A percentile compares a stretch with the other conserved stretches of the same genome.
phyloP scores from a whole-genome alignment of 2,329 filamentous ascomycete species.

The Septoria linicola region DNA sequence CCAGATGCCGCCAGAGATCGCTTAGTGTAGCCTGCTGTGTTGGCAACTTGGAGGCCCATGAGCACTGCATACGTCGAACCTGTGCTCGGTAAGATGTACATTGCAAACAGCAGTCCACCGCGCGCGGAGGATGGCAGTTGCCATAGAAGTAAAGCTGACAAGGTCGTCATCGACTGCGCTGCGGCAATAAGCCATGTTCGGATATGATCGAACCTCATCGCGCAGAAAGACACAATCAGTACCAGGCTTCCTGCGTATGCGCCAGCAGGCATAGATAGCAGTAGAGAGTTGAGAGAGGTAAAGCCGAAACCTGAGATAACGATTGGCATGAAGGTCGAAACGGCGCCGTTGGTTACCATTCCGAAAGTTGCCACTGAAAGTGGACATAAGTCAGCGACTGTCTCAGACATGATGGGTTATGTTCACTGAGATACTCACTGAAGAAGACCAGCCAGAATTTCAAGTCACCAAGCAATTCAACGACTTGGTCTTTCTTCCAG shows the following conservation, averaged over 20 bases:
- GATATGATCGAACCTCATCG: constrained; percentile 16
- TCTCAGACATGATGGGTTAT: too few relatives aligned
- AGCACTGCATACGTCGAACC: constrained; percentile 14
- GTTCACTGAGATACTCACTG: too few relatives aligned
- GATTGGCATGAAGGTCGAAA: constrained; percentile 38
- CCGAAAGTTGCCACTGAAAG: constrained; percentile 52
- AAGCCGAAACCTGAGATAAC: constrained; percentile 39
- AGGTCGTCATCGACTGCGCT: constrained; percentile 13
- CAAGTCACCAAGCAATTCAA: constrained; percentile 37
- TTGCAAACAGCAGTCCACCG: constrained; percentile 15
- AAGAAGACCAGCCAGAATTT: constrained; percentile 46
- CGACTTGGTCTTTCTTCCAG: constrained; percentile 46
- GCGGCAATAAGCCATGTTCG: constrained; percentile 18
- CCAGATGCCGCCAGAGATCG: constrained; percentile 49
- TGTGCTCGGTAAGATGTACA: constrained; percentile 16
- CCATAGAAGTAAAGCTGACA: constrained; percentile 14
- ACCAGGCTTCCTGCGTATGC: constrained; percentile 19
- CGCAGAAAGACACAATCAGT: constrained; percentile 10
- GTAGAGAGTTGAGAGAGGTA: constrained; percentile 12
- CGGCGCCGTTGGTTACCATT: constrained; percentile 44
- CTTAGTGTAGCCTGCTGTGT: constrained; percentile 38
- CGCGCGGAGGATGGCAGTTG: constrained; percentile 9
- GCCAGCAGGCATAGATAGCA: constrained; percentile 16
- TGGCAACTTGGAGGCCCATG: constrained; percentile 19
- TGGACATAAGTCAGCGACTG: too few relatives aligned